Evolutionary conservation across 2,329 filamentous ascomycete genomes (phyloP).

Genomic region (Chaetomium sp.): DNA sequence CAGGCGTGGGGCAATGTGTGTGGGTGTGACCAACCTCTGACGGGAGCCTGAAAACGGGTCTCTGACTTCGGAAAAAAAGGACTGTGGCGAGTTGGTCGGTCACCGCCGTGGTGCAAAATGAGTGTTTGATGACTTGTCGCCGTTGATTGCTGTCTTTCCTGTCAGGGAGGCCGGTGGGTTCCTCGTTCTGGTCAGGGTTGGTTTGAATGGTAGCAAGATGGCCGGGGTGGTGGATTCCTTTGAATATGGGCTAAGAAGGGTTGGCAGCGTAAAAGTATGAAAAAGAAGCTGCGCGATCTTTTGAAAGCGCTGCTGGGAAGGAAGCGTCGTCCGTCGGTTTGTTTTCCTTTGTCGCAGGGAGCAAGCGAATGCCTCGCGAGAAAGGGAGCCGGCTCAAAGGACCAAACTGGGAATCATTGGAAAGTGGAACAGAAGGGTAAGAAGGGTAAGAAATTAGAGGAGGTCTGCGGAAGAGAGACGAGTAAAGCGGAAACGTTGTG

Average conservation of each 20-base stretch:
- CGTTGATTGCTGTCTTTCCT: constrained; percentile 11
- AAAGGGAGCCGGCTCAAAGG: constrained; percentile 23
- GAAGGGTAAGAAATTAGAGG: constrained; percentile 3
- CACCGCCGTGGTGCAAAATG: constrained; percentile 14
- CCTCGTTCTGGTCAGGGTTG: constrained; percentile 10
- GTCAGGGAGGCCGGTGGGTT: constrained; percentile 7
- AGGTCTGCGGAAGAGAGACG: constrained; percentile 6
- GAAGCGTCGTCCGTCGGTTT: constrained; percentile 19
- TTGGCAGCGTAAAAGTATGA: constrained; percentile 2
- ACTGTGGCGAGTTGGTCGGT: constrained; percentile 25
- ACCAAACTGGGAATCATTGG: constrained; percentile 22
- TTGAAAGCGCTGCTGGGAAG: constrained; percentile 6
- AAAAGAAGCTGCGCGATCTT: constrained; percentile 5
- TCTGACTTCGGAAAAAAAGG: constrained; percentile 7
- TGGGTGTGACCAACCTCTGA: constrained; percentile 26
- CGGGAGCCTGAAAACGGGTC: constrained; percentile 29
- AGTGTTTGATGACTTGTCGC: constrained; percentile 16
- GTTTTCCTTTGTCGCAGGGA: constrained; percentile 29
- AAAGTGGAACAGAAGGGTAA: constrained; percentile 11
- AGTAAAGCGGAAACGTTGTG: background rate
- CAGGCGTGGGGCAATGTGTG: constrained; percentile 16
- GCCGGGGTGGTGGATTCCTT: too few species aligned
- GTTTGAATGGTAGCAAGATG: background rate
- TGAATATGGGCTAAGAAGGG: background rate
- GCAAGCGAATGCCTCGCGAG: constrained; percentile 34